Evolutionary conservation across 2,329 filamentous ascomycete species (phyloP).

Genomic region (Exutisphaerella laricina): DNA sequence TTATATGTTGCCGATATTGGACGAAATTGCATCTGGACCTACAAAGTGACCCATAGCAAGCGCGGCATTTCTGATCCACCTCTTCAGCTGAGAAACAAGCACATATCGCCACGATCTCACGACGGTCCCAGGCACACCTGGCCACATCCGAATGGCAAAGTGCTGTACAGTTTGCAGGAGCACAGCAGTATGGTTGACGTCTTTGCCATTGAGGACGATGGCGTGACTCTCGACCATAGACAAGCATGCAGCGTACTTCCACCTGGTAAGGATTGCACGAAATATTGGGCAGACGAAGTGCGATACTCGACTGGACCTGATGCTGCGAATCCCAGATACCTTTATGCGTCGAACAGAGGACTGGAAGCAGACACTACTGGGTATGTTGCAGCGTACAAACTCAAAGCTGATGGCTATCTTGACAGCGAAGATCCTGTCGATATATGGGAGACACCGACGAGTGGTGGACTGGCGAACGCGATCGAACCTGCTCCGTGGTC

Average conservation of each 20-base stretch:
- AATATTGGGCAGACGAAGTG: conserved; percentile 36
- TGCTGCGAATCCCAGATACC: conserved; percentile 24
- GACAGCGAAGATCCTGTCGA: conserved; percentile 25
- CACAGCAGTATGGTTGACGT: conserved; percentile 35
- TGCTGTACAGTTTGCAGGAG: conserved; percentile 34
- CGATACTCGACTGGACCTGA: conserved; percentile 28
- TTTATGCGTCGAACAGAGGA: conserved; percentile 34
- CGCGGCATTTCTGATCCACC: conserved; percentile 19
- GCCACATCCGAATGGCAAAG: conserved; percentile 32
- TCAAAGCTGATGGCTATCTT: conserved; percentile 26
- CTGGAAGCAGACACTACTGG: conserved; percentile 30
- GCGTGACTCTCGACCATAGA: conserved; percentile 26
- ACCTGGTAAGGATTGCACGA: conserved; percentile 27
- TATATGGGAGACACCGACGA: conserved; percentile 34
- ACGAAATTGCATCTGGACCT: conserved; percentile 34
- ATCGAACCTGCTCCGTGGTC: conserved; percentile 31
- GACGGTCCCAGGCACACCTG: conserved; percentile 34
- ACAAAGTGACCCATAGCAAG: conserved; percentile 22
- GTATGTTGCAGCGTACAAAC: conserved; percentile 29
- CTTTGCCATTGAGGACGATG: conserved; percentile 27
- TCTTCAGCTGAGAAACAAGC: conserved; percentile 26
- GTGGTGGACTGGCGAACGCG: conserved; percentile 34
- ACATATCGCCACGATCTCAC: conserved; percentile 26
- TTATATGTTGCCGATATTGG: conserved; percentile 34
- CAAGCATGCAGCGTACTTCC: conserved; percentile 31